These are phyloP conservation scores for Ophiocytium majus DNA, from an alignment of 352 stramenopile genomes.

Conservation along the genomic window DNA sequence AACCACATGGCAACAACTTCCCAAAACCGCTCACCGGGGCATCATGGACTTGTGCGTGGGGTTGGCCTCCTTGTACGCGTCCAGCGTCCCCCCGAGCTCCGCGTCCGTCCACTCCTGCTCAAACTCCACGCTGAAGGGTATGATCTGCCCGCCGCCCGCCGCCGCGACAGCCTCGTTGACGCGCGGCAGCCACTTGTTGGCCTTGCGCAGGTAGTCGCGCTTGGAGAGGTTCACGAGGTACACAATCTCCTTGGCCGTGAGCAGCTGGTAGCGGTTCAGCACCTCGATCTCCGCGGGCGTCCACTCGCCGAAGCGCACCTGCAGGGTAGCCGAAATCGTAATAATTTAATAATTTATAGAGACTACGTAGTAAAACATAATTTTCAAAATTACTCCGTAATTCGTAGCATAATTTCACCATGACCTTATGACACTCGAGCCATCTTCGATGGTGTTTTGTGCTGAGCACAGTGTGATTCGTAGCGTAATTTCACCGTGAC, in stretches of 20 bases:
- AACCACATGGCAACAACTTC: too few species aligned
- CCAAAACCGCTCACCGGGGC: constrained; percentile 2
- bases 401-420: too few species aligned
- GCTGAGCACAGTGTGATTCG: too few species aligned
- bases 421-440: too few species aligned
- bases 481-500: too few species aligned
- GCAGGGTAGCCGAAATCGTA: too few species aligned
- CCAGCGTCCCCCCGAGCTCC: constrained; percentile 36
- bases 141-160: constrained; percentile 89
- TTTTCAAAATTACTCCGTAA: too few species aligned
- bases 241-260: constrained; percentile 90
- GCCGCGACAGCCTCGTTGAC: constrained; percentile 94
- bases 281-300: constrained; percentile 75
- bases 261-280: constrained; percentile 82
- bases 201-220: constrained; percentile 96
- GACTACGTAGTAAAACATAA: too few species aligned
- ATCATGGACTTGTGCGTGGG: constrained; percentile 49
- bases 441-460: too few species aligned
- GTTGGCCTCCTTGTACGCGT: constrained; percentile 54
- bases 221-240: constrained; percentile 99
- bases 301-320: constrained; percentile 81
- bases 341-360: too few species aligned
- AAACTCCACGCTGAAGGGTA: constrained; percentile 79
- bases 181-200: constrained; percentile 95
- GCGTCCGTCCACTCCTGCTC: constrained; percentile 44